A percentile compares a stretch with the other conserved stretches of the same genome.
phyloP scores from a whole-genome alignment of 2,329 filamentous ascomycete genomes.

The Aureobasidium sp. region DNA sequence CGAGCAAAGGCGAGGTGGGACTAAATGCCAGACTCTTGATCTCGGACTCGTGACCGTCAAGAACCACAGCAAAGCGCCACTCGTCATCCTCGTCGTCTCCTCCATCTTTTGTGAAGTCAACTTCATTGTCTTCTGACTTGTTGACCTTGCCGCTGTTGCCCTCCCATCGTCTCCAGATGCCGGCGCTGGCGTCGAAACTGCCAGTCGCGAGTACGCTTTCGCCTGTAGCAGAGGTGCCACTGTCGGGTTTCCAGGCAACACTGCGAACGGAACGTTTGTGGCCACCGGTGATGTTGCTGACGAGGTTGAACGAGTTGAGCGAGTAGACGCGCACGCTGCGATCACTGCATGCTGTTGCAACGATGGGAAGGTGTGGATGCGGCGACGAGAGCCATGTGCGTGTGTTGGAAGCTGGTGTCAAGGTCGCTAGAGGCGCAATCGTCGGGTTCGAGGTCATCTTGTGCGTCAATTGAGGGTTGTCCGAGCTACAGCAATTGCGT shows the following conservation, averaged over 20 bases:
- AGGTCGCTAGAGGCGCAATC: slow-evolving; percentile 43
- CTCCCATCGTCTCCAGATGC: slow-evolving; percentile 62
- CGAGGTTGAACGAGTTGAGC: slow-evolving; percentile 68
- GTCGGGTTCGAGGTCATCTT: slow-evolving; percentile 7
- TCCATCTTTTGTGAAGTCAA: slow-evolving; percentile 29
- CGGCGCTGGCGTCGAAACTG: slow-evolving; percentile 88
- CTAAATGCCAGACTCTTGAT: slow-evolving; percentile 75
- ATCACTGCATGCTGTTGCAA: slow-evolving; percentile 80
- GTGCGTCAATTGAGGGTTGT: background rate
- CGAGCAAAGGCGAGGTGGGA: slow-evolving; percentile 68
- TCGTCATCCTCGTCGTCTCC: slow-evolving; percentile 61
- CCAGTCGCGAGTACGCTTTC: slow-evolving; percentile 81
- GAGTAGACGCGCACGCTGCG: slow-evolving; percentile 88
- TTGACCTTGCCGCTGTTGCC: slow-evolving; percentile 45
- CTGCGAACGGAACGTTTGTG: slow-evolving; percentile 86
- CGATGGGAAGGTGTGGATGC: slow-evolving; percentile 77
- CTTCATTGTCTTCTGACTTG: slow-evolving; percentile 19
- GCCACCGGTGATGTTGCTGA: slow-evolving; percentile 74
- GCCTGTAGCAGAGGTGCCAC: slow-evolving; percentile 31
- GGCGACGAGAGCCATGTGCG: slow-evolving; percentile 82
- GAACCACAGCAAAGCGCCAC: slow-evolving; percentile 85
- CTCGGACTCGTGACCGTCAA: slow-evolving; percentile 93
- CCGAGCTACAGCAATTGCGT: background rate
- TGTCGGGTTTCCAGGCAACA: slow-evolving; percentile 76
- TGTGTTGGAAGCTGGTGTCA: slow-evolving; percentile 45